These are phyloP conservation scores for Arabidopsis hybrid DNA, from an alignment of 441 rosid species.

Conservation along the genomic window DNA sequence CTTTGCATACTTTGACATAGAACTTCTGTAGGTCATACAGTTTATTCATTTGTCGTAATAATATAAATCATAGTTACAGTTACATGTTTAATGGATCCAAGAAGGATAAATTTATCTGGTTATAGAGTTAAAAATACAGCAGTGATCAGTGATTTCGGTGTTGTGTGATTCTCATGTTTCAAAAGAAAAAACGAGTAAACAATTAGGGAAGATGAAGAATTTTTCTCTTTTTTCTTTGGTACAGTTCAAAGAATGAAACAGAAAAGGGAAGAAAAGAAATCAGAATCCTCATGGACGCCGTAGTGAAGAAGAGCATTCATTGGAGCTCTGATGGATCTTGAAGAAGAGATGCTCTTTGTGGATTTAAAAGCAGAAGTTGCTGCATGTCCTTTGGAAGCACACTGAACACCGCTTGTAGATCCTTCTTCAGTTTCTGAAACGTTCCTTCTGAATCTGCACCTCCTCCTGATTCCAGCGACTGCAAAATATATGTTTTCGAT, in stretches of 20 bases:
- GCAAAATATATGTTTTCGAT: slow-evolving; percentile 37
- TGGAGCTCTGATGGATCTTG: slow-evolving; percentile 47
- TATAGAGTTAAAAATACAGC: not conserved
- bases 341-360: slow-evolving; percentile 79
- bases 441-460: slow-evolving; percentile 53
- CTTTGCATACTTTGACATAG: not conserved
- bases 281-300: slow-evolving; percentile 21
- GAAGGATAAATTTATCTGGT: not conserved
- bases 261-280: slow-evolving; percentile 10
- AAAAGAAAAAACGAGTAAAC: slow-evolving; percentile 2
- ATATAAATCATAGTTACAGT: not conserved
- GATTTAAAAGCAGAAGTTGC: slow-evolving; percentile 86
- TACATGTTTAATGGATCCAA: slow-evolving; percentile 4
- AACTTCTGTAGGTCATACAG: not conserved
- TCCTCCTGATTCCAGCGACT: slow-evolving; percentile 62
- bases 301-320: slow-evolving; percentile 30
- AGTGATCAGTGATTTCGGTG: slow-evolving; percentile 8
- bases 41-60: not conserved
- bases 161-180: slow-evolving; percentile 28
- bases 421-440: slow-evolving; percentile 78
- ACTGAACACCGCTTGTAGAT: slow-evolving; percentile 73
- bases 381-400: slow-evolving; percentile 90
- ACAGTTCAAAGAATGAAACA: slow-evolving; percentile 33
- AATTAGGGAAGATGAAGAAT: slow-evolving; percentile 24
- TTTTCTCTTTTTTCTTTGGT: not conserved